Conservation (phyloP, 768 basidiomycete genomes). For the Boletus reticulatus region DNA sequence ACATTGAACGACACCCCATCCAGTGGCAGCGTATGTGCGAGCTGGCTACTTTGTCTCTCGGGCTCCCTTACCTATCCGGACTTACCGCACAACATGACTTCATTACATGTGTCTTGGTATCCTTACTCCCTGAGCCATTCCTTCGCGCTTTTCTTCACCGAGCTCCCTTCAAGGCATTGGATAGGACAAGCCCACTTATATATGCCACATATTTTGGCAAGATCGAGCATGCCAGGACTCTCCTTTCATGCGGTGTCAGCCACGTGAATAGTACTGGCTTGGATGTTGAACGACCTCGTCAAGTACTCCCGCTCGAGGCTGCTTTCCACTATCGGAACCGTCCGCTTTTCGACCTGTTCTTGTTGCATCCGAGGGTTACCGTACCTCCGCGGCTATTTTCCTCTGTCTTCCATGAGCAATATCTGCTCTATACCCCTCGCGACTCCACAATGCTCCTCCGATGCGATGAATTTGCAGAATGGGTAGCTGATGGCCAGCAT, state of each 20-base stretch:
- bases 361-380: neutral
- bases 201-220: conserved; percentile 7
- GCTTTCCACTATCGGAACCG: neutral
- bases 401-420: neutral
- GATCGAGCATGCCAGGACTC: neutral
- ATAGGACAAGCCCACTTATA: conserved; percentile 8
- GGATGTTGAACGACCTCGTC: neutral
- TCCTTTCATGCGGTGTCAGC: neutral
- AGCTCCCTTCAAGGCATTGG: neutral
- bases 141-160: neutral
- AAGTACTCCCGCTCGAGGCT: neutral
- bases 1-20: neutral
- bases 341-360: neutral
- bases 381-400: neutral
- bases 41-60: neutral
- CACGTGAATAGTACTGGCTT: neutral
- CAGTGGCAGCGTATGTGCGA: neutral
- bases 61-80: neutral
- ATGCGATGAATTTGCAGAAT: neutral
- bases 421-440: neutral
- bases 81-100: neutral
- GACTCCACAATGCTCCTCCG: neutral
- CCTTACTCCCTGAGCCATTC: neutral
- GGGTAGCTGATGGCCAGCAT: neutral
- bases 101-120: neutral